Evolutionary conservation across 768 basidiomycete species (phyloP).

Genomic region (Favolaschia claudopus): DNA sequence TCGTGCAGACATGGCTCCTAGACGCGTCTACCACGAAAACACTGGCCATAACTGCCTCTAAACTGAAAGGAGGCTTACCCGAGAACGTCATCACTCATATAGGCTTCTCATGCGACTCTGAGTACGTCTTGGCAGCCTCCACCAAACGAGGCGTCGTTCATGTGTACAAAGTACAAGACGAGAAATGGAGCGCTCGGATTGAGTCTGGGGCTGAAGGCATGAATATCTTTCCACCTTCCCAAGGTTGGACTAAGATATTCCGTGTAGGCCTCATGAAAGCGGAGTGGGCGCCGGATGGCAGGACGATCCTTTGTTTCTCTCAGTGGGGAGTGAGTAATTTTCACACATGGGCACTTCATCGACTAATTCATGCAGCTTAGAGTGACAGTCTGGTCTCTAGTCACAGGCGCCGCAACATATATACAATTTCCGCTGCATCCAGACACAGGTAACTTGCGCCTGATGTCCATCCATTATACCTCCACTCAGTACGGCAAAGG

Average conservation of each 20-base stretch:
- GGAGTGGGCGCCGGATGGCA: slow-evolving; percentile 91
- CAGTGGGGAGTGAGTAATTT: slow-evolving; percentile 84
- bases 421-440: slow-evolving; percentile 88
- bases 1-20: slow-evolving; percentile 82
- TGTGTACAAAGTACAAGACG: slow-evolving; percentile 82
- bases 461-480: neutral
- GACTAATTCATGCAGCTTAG: slow-evolving; percentile 62
- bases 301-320: slow-evolving; percentile 87
- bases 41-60: slow-evolving; percentile 45
- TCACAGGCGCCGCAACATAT: slow-evolving; percentile 76
- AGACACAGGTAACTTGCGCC: slow-evolving; percentile 66
- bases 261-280: slow-evolving; percentile 70
- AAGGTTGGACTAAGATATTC: neutral
- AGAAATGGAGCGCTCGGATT: slow-evolving; percentile 78
- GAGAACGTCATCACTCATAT: slow-evolving; percentile 54
- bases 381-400: slow-evolving; percentile 86
- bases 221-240: neutral
- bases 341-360: slow-evolving; percentile 1
- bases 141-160: slow-evolving; percentile 75
- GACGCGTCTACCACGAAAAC: slow-evolving; percentile 63
- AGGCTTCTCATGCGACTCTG: slow-evolving; percentile 89
- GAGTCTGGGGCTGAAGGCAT: slow-evolving; percentile 80
- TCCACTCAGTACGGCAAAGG: slow-evolving; percentile 49
- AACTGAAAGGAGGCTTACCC: slow-evolving; percentile 40
- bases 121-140: slow-evolving; percentile 84